Evolutionary conservation across 768 basidiomycete genomes (phyloP).

Genomic region (Xanthoconium purpureum): DNA sequence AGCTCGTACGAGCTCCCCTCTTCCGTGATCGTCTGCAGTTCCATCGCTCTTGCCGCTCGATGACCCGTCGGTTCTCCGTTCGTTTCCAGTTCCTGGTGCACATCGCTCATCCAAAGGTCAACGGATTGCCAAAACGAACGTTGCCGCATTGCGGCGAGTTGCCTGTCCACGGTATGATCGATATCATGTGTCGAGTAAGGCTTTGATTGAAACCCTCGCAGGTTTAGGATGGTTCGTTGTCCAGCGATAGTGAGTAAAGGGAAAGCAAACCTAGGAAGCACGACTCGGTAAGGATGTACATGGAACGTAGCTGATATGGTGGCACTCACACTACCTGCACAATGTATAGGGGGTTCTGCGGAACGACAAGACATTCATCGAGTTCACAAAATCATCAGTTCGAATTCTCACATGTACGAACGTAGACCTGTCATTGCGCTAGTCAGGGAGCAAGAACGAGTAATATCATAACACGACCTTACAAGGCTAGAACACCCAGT

Average conservation of each 20-base stretch:
- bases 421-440: background rate
- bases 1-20: background rate
- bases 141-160: background rate
- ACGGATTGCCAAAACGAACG: conserved; percentile 3
- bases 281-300: background rate
- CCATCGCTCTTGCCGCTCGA: background rate
- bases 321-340: background rate
- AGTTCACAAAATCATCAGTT: background rate
- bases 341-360: conserved; percentile 5
- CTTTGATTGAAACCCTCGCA: background rate
- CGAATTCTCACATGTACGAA: background rate
- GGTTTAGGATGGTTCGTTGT: conserved; percentile 18
- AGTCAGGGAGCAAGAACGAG: background rate
- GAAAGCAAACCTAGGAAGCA: background rate
- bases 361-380: background rate
- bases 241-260: conserved; percentile 16
- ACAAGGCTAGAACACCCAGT: background rate
- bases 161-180: background rate
- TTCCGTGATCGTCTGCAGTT: background rate
- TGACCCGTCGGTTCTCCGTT: background rate
- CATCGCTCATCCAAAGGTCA: background rate
- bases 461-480: background rate
- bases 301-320: background rate
- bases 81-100: background rate
- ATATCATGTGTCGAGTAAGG: background rate